Conservation (phyloP, 805 yeast species). For the Cyberlindnera amylophila region DNA sequence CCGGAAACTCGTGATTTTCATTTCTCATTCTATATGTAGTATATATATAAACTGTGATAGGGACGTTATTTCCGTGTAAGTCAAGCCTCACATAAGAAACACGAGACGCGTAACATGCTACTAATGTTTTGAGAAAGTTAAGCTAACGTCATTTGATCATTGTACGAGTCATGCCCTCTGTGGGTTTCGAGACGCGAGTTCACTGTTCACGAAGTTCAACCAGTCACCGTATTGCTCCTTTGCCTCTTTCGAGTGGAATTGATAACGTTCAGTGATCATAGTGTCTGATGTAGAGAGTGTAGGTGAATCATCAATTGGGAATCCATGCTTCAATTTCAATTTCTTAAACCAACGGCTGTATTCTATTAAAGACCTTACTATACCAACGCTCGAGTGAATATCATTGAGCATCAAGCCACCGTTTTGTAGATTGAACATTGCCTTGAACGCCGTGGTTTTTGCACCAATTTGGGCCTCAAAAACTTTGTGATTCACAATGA, state of each 20-base stretch:
- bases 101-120: too few relatives aligned
- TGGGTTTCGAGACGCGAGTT: not conserved
- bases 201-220: not conserved
- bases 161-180: too few relatives aligned
- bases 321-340: constrained; percentile 41
- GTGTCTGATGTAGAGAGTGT: constrained; percentile 7
- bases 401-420: constrained; percentile 50
- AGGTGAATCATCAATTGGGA: constrained; percentile 22
- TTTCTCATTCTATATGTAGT: too few relatives aligned
- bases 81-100: too few relatives aligned
- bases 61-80: too few relatives aligned
- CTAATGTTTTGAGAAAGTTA: too few relatives aligned
- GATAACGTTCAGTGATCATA: constrained; percentile 32
- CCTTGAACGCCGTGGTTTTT: constrained; percentile 43
- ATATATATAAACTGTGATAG: too few relatives aligned
- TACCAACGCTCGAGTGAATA: constrained; percentile 47
- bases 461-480: constrained; percentile 46
- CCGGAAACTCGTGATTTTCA: too few relatives aligned
- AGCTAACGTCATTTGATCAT: constrained; percentile 21
- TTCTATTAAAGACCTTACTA: constrained; percentile 50
- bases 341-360: constrained; percentile 62
- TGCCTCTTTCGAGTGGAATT: constrained; percentile 14
- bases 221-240: constrained; percentile 3
- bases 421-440: constrained; percentile 48
- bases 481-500: constrained; percentile 46